Conservation (phyloP, 2,329 filamentous ascomycete species). For the Fusarium euwallaceae region DNA sequence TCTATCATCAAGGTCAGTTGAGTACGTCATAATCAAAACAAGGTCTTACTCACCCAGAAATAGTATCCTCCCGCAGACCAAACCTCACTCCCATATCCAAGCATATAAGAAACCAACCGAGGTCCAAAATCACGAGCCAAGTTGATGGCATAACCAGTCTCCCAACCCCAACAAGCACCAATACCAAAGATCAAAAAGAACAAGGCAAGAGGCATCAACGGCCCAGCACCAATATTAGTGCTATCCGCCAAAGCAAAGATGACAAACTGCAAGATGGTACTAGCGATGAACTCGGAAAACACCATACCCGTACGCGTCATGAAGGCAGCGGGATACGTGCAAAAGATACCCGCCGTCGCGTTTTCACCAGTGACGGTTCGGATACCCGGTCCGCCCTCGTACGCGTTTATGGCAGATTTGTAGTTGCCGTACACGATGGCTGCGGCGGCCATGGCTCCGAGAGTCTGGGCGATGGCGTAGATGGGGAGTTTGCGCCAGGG, state of each 20-base stretch:
- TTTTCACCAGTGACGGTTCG: slow-evolving; percentile 72
- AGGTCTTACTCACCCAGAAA: slow-evolving; percentile 70
- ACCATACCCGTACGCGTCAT: slow-evolving; percentile 76
- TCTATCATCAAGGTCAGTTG: slow-evolving; percentile 54
- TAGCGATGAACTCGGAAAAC: slow-evolving; percentile 79
- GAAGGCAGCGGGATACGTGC: slow-evolving; percentile 77
- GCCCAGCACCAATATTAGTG: slow-evolving; percentile 68
- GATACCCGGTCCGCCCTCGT: slow-evolving; percentile 71
- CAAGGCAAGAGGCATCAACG: slow-evolving; percentile 68
- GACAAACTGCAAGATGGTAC: slow-evolving; percentile 76
- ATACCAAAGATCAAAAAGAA: slow-evolving; percentile 83
- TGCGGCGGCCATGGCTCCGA: slow-evolving; percentile 75
- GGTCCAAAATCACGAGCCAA: slow-evolving; percentile 80
- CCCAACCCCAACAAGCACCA: slow-evolving; percentile 80
- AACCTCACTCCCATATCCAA: slow-evolving; percentile 77
- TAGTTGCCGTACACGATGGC: slow-evolving; percentile 74
- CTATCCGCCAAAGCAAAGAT: slow-evolving; percentile 77
- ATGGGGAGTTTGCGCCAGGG: slow-evolving; percentile 78
- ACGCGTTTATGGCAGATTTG: slow-evolving; percentile 72
- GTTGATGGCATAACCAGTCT: slow-evolving; percentile 83
- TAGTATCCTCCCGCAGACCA: slow-evolving; percentile 78
- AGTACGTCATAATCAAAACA: neutral
- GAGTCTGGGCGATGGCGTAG: slow-evolving; percentile 75
- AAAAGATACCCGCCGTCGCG: slow-evolving; percentile 78
- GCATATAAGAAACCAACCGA: slow-evolving; percentile 72